These are phyloP conservation scores for Terana coerulea DNA, from an alignment of 768 basidiomycete genomes.

Conservation along the genomic window DNA sequence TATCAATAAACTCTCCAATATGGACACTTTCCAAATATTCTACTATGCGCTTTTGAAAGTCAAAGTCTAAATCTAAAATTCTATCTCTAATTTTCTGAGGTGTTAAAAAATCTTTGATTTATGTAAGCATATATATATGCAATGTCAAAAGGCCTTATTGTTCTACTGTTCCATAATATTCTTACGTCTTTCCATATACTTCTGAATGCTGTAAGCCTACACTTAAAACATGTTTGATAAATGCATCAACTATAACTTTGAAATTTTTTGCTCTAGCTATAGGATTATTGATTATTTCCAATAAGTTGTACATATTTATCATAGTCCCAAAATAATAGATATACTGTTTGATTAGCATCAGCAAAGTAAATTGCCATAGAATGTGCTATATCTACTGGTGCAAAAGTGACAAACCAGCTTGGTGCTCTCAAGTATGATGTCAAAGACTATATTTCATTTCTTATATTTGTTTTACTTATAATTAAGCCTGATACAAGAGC, in stretches of 20 bases:
- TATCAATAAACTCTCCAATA: constrained; percentile 29
- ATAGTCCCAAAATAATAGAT: background rate
- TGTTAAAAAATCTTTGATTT: constrained; percentile 9
- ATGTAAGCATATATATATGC: constrained; percentile 19
- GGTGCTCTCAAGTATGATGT: constrained; percentile 26
- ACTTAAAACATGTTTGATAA: constrained; percentile 24
- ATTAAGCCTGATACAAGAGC: constrained; percentile 8
- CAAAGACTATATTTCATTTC: constrained; percentile 24
- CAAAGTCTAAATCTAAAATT: constrained; percentile 19
- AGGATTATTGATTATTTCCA: constrained; percentile 26
- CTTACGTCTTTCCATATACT: constrained; percentile 4
- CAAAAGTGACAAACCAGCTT: constrained; percentile 35
- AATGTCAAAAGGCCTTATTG: constrained; percentile 14
- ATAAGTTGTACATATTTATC: constrained; percentile 3
- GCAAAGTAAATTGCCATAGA: constrained; percentile 35
- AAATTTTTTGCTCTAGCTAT: constrained; percentile 31
- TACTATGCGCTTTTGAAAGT: constrained; percentile 25
- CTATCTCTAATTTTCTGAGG: constrained; percentile 33
- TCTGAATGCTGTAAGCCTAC: constrained; percentile 9
- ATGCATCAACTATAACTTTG: constrained; percentile 24
- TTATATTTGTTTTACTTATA: constrained; percentile 12
- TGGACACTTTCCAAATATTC: constrained; percentile 30
- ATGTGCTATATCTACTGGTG: constrained; percentile 31
- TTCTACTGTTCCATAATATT: constrained; percentile 18
- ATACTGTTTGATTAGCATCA: constrained; percentile 16